These are phyloP conservation scores for Colletotrichum chlorophyti DNA, from an alignment of 2,329 filamentous ascomycete genomes.

Conservation along the genomic window DNA sequence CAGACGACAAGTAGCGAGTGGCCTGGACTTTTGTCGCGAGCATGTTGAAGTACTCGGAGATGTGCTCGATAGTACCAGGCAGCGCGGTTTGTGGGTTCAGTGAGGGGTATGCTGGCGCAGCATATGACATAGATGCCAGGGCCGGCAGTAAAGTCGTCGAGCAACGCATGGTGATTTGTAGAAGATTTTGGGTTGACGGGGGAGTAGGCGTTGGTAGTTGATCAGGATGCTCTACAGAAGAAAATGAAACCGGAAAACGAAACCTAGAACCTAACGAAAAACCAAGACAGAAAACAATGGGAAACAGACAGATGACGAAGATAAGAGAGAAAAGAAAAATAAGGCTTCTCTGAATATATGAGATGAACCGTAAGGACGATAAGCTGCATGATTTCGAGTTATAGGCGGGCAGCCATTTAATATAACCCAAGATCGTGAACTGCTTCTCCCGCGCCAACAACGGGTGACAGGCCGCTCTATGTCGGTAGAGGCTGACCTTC, in stretches of 20 bases:
- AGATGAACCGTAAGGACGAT: conserved; percentile 2
- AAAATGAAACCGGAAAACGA: conserved; percentile 6
- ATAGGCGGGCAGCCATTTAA: conserved; percentile 22
- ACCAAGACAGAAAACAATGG: conserved; percentile 9
- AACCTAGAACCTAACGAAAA: conserved; percentile 11
- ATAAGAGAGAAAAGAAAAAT: conserved; percentile 28
- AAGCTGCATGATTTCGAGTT: background rate
- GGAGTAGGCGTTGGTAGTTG: conserved; percentile 2
- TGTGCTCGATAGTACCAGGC: conserved; percentile 47
- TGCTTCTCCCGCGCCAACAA: conserved; percentile 3
- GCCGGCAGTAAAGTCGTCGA: conserved; percentile 54
- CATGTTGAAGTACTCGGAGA: conserved; percentile 68
- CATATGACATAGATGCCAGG: conserved; percentile 51
- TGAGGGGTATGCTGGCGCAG: conserved; percentile 54
- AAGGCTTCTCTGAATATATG: conserved; percentile 9
- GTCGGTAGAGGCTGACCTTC: background rate
- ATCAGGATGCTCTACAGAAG: background rate
- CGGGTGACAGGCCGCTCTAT: background rate
- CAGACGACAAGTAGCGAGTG: conserved; percentile 46
- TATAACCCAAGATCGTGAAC: conserved; percentile 17
- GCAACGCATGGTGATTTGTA: conserved; percentile 53
- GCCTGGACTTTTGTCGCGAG: conserved; percentile 61
- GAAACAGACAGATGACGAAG: conserved; percentile 16
- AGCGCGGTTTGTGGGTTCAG: conserved; percentile 44
- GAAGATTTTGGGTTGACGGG: conserved; percentile 8